phyloP scores from a whole-genome alignment of 1,284 basidiomycete genomes.

The Xanthoconium separans region DNA sequence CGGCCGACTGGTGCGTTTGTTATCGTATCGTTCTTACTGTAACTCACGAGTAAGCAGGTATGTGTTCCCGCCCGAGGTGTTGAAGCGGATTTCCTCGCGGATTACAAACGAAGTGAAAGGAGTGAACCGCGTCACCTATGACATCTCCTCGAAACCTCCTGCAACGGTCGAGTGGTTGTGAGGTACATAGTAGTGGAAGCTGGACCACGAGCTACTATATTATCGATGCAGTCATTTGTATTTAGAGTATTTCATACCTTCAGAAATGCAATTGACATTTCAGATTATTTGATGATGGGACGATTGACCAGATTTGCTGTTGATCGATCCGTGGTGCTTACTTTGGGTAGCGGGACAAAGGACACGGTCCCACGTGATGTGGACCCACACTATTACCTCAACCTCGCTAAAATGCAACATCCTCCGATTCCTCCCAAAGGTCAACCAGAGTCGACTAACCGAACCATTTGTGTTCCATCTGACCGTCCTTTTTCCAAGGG shows the following conservation, averaged over 20 bases:
- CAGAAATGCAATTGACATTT: too few relatives aligned
- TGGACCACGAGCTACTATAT: background rate
- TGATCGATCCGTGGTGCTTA: too few relatives aligned
- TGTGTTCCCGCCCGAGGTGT: conserved; percentile 90
- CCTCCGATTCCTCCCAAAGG: background rate
- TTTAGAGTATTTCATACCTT: too few relatives aligned
- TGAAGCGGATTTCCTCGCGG: conserved; percentile 91
- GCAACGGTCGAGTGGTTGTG: conserved; percentile 60
- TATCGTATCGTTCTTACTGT: background rate
- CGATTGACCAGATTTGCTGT: too few relatives aligned
- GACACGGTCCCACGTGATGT: conserved; percentile 9
- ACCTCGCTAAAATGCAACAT: conserved; percentile 9
- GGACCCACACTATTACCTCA: background rate
- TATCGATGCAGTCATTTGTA: too few relatives aligned
- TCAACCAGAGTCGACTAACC: conserved; percentile 1
- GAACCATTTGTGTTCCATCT: background rate
- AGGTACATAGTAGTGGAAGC: conserved; percentile 1
- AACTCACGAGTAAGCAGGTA: conserved; percentile 52
- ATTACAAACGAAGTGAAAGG: conserved; percentile 98
- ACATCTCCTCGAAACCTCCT: conserved; percentile 97
- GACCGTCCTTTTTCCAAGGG: conserved; percentile 10
- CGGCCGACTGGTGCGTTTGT: conserved; percentile 80
- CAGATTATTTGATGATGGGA: too few relatives aligned
- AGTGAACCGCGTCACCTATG: conserved; percentile 93
- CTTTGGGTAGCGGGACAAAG: too few relatives aligned